Evolutionary conservation across 1,139 yeast genomes (phyloP).

Genomic region (Kurtzmaniella quercitrusa): DNA sequence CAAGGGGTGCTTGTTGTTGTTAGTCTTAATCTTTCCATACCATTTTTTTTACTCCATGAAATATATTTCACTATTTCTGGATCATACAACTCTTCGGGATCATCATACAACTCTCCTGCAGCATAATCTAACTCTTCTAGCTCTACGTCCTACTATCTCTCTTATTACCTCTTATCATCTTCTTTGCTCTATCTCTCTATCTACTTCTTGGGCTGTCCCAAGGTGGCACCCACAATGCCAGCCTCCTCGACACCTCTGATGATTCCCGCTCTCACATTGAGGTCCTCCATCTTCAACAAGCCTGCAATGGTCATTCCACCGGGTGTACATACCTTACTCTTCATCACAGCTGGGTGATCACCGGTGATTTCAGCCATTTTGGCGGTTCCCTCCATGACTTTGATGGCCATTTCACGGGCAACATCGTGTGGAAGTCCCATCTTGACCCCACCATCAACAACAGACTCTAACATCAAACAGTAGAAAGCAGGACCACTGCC

Average conservation of each 20-base stretch:
- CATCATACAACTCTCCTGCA: too few species aligned
- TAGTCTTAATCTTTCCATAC: too few species aligned
- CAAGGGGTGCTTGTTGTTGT: too few species aligned
- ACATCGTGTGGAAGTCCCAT: conserved; percentile 89
- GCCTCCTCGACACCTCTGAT: conserved; percentile 90
- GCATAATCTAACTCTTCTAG: too few species aligned
- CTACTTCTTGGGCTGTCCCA: conserved; percentile 57
- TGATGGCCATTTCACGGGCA: conserved; percentile 88
- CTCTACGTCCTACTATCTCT: neutral
- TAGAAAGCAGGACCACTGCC: conserved; percentile 98
- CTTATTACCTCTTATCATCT: conserved; percentile 14
- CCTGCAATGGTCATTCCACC: conserved; percentile 99
- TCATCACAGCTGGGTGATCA: conserved; percentile 86
- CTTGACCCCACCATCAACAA: conserved; percentile 91
- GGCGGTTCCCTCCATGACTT: conserved; percentile 95
- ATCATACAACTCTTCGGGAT: too few species aligned
- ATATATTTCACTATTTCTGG: too few species aligned
- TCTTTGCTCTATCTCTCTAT: neutral
- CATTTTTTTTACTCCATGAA: too few species aligned
- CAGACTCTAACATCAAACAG: conserved; percentile 81
- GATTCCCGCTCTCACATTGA: conserved; percentile 82
- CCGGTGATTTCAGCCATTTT: conserved; percentile 84
- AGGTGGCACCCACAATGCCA: conserved; percentile 72
- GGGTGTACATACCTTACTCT: conserved; percentile 91
- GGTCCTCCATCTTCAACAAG: conserved; percentile 84